These are phyloP conservation scores for Talaromyces adpressus DNA, from an alignment of 495 filamentous ascomycete genomes.

Conservation along the genomic window DNA sequence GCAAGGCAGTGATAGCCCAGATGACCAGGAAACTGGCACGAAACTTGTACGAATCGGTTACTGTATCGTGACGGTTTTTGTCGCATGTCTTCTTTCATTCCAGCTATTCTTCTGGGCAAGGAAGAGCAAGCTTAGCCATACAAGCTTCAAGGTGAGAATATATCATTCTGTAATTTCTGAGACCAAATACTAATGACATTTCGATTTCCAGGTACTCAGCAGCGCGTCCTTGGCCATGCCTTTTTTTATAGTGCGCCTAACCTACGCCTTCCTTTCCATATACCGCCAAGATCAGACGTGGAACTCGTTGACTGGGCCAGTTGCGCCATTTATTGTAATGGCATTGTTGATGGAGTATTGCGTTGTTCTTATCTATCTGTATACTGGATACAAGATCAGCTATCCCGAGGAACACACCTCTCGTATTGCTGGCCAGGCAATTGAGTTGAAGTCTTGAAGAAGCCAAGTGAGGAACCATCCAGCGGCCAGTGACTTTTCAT, in stretches of 20 bases:
- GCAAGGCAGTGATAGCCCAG: conserved; percentile 14
- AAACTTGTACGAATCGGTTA: conserved; percentile 23
- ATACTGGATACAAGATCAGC: conserved; percentile 17
- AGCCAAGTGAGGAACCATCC: neutral
- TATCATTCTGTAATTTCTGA: neutral
- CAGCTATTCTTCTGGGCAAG: conserved; percentile 18
- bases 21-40: conserved; percentile 9
- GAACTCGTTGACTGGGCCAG: conserved; percentile 16
- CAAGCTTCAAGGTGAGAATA: neutral
- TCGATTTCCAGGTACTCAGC: neutral
- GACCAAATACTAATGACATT: neutral
- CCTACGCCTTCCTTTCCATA: conserved; percentile 20
- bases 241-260: conserved; percentile 24
- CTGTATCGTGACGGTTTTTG: conserved; percentile 18
- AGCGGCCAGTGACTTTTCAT: neutral
- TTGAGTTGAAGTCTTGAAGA: conserved; percentile 1
- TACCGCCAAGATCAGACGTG: conserved; percentile 16
- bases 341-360: conserved; percentile 24
- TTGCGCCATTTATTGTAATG: conserved; percentile 23
- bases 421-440: neutral
- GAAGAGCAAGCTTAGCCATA: neutral
- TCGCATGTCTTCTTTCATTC: conserved; percentile 15
- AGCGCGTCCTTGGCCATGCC: conserved; percentile 13
- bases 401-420: neutral
- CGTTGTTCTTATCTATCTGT: conserved; percentile 21